Base-by-base conservation (phyloP, 352 stramenopile species). In the Saprolegnia parasitica region DNA sequence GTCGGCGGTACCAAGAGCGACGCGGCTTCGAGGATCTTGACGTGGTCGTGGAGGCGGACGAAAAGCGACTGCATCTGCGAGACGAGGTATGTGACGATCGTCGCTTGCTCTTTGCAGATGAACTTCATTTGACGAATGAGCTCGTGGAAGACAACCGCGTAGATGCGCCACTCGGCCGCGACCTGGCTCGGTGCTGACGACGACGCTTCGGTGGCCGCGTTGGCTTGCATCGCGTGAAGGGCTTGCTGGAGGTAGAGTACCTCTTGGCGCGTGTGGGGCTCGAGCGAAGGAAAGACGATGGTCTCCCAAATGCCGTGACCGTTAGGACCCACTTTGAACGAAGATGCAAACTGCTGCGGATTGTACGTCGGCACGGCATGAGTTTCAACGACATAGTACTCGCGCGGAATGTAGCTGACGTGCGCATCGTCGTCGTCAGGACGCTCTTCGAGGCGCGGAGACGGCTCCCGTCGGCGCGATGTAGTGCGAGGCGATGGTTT, bases 371-470 rank as follows among this genome's bases (percentile, higher is more conserved):
- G 60, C n/a, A 93, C 73, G 21, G 73, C 77, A 63, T 89, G 82
- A 16, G 79, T 89, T 72, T 93, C 85, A 37, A 93, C 29, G 32
- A 93, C 76, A 47, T 90, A 91, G 57, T 90, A 93, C 66, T 93
- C 83, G 58, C 83, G 80, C 1, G 85, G 85, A 54, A 93, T 84
- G 15, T 60, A 71, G 15, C 65, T 79, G 13, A 72, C 13, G 13
- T 65, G 35, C 35, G 57, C 1, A 13, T 65, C 54, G 26, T 61
- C 26, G 6, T 37, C 52, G 29, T 10, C n/a, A 23, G 8, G 5
- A 16, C 24, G 21, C 18, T 23, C 58, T 21, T 67, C 58, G 18
- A 20, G 18, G 6, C 18, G 11, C 58, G 58, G 20, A 6, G 37
- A 24, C 58, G 52, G 18, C 4, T 35, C 40, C 10, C 40, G 16